Evolutionary conservation across 2,329 filamentous ascomycete species (phyloP).

Genomic region (Xylaria sp.): DNA sequence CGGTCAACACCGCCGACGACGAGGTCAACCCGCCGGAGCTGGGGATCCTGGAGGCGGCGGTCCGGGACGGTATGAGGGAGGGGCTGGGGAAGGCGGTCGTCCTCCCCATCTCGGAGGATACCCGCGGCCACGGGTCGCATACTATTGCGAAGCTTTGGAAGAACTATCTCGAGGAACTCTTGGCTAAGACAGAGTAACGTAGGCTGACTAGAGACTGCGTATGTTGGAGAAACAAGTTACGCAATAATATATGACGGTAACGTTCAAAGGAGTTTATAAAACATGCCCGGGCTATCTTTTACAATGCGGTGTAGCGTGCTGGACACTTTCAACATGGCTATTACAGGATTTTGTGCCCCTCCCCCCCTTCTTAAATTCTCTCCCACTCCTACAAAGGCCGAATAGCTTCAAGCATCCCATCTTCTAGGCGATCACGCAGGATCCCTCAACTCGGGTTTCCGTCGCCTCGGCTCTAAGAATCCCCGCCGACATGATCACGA

Average conservation of each 20-base stretch:
- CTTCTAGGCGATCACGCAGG: conserved; percentile 42
- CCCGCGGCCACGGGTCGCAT: conserved; percentile 24
- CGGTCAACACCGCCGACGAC: conserved; percentile 34
- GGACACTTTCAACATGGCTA: background rate
- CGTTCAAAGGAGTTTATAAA: too few species aligned
- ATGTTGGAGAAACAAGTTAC: too few species aligned
- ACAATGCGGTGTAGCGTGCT: too few species aligned
- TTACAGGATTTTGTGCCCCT: background rate
- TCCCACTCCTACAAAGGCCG: conserved; percentile 26
- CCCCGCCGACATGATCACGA: conserved; percentile 41
- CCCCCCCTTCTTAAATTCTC: background rate
- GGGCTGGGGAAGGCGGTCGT: conserved; percentile 16
- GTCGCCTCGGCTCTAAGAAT: conserved; percentile 33
- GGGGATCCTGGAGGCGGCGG: conserved; percentile 24
- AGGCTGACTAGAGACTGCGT: too few species aligned
- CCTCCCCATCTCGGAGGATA: conserved; percentile 19
- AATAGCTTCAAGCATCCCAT: conserved; percentile 42
- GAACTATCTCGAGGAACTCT: conserved; percentile 1
- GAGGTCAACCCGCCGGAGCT: conserved; percentile 35
- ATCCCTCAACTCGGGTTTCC: conserved; percentile 39
- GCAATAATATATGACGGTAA: too few species aligned
- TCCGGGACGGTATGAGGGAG: conserved; percentile 11
- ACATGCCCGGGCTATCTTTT: too few species aligned
- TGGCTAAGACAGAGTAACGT: background rate
- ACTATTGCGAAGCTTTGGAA: conserved; percentile 23